Conservation (phyloP, 495 filamentous ascomycete genomes). For the Staphylotrichum tortipilum region DNA sequence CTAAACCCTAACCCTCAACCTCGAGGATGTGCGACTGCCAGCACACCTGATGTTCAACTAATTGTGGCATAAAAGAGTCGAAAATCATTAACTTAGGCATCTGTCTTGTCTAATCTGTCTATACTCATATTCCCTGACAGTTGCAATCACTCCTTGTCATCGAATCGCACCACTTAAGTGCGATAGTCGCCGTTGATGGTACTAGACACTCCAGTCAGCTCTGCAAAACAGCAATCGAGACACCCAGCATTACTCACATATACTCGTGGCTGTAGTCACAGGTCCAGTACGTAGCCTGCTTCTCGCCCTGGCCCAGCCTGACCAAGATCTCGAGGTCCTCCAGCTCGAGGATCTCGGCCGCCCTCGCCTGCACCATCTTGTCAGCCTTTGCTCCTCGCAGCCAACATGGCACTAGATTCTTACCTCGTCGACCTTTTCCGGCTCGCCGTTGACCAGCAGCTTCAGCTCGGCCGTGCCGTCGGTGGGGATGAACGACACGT, state of each 20-base stretch:
- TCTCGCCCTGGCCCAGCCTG: conserved; percentile 58
- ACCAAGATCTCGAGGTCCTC: conserved; percentile 80
- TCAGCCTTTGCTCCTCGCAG: background rate
- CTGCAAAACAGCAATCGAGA: background rate
- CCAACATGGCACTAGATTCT: background rate
- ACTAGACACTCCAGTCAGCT: conserved; percentile 17
- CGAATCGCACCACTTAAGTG: conserved; percentile 47
- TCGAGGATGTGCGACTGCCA: background rate
- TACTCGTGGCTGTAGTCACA: conserved; percentile 99
- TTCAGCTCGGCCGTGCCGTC: conserved; percentile 76
- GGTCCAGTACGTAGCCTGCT: conserved; percentile 84
- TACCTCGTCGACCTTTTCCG: conserved; percentile 80
- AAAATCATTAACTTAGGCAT: no score
- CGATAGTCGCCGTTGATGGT: conserved; percentile 91
- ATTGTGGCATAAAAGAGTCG: no score
- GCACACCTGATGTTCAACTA: background rate
- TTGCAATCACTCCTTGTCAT: no score
- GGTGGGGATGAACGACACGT: conserved; percentile 81
- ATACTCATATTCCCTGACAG: background rate
- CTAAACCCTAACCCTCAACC: conserved; percentile 15
- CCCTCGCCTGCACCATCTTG: conserved; percentile 43
- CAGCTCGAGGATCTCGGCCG: conserved; percentile 74
- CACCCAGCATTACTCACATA: conserved; percentile 48
- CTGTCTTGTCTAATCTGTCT: background rate
- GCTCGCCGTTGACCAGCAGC: conserved; percentile 83